phyloP scores from a whole-genome alignment of 1,284 basidiomycete genomes.

The Cutaneotrichosporon cutaneum region DNA sequence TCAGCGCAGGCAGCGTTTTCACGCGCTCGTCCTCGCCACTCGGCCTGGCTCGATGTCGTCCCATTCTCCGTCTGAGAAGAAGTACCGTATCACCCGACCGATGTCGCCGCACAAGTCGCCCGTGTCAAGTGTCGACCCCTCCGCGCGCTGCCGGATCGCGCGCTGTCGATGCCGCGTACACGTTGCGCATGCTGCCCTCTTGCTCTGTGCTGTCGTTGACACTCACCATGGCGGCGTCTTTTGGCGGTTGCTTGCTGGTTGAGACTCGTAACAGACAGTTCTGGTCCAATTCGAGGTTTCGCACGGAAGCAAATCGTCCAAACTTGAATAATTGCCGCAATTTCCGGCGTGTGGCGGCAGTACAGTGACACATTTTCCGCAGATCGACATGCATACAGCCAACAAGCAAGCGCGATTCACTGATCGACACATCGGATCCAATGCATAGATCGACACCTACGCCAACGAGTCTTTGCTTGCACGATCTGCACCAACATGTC shows the following conservation, averaged over 20 bases:
- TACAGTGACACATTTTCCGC: too few relatives aligned
- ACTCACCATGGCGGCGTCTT: constrained; percentile 8
- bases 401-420: too few relatives aligned
- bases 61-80: not conserved
- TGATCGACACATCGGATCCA: too few relatives aligned
- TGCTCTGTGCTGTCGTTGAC: not conserved
- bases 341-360: not conserved
- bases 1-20: not conserved
- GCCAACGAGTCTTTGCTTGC: too few relatives aligned
- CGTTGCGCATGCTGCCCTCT: not conserved
- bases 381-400: not conserved
- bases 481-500: too few relatives aligned
- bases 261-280: not conserved
- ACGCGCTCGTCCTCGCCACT: not conserved
- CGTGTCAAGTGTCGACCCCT: too few relatives aligned
- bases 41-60: not conserved
- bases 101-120: too few relatives aligned
- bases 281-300: not conserved
- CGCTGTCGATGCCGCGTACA: not conserved
- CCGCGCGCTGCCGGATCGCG: not conserved
- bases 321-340: not conserved
- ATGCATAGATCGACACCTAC: too few relatives aligned
- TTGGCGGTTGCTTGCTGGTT: constrained; percentile 8
- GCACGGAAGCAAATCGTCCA: not conserved
- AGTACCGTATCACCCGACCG: too few relatives aligned